A percentile compares a stretch with the other conserved stretches of the same genome.
Conservation (phyloP, 495 filamentous ascomycete genomes). For the Lophium mytilinum region DNA sequence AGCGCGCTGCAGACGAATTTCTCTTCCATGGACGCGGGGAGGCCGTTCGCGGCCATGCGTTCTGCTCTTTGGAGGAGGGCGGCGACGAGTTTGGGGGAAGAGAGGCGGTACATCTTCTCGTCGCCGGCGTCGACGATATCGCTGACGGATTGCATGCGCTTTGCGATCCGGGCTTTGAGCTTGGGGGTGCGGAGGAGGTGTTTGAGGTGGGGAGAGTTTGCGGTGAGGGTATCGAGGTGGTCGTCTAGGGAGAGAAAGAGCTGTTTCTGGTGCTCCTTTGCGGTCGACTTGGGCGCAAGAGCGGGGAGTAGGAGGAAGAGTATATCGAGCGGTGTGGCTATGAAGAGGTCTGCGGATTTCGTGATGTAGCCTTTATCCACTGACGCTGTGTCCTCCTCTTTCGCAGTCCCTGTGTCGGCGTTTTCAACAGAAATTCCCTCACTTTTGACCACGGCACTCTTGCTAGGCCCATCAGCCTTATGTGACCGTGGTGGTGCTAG, state of each 20-base stretch:
- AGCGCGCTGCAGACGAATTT: slow-evolving; percentile 69
- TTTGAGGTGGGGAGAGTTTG: slow-evolving; percentile 8
- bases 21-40: slow-evolving; percentile 80
- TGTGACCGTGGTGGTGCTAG: slow-evolving; percentile 33
- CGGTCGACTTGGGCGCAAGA: slow-evolving; percentile 36
- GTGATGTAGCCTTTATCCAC: slow-evolving; percentile 41
- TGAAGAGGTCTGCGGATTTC: slow-evolving; percentile 58
- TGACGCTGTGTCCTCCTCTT: slow-evolving; percentile 8
- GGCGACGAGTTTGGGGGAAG: slow-evolving; percentile 54
- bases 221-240: slow-evolving; percentile 57
- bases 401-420: slow-evolving; percentile 9
- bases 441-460: no score
- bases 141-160: slow-evolving; percentile 57
- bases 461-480: neutral
- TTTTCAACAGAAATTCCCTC: slow-evolving; percentile 3
- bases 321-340: slow-evolving; percentile 78
- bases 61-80: slow-evolving; percentile 65
- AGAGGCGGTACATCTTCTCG: slow-evolving; percentile 74
- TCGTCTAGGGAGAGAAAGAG: slow-evolving; percentile 76
- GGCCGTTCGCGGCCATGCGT: slow-evolving; percentile 51
- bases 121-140: slow-evolving; percentile 74
- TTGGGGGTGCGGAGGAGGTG: slow-evolving; percentile 39
- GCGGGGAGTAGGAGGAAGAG: slow-evolving; percentile 76
- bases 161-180: slow-evolving; percentile 37
- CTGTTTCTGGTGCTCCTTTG: slow-evolving; percentile 41